Base-by-base conservation (phyloP, 2,329 filamentous ascomycete genomes). In the Alternaria sp. region DNA sequence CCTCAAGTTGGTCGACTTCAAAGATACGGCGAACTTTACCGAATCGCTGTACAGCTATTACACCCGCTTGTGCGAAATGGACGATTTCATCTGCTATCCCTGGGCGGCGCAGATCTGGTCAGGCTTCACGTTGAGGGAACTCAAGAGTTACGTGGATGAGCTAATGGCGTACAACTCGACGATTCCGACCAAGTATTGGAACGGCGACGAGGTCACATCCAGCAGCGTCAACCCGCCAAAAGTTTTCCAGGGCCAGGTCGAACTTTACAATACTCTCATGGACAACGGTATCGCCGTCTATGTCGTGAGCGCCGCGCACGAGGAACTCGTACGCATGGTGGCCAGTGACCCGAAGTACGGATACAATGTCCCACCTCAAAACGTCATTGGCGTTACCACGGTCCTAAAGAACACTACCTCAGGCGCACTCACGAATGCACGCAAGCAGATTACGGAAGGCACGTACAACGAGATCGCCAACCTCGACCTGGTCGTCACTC, bases 261-360 rank as follows among this genome's bases (percentile, higher is more conserved):
- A 73, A 40, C 61, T 73, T 3, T 72, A 72, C 56, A 72, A 72
- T 26, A 63, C 70, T 26, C 57, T 73, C 11, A 72, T 72, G 69
- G 60, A 67, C 36, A 63, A 74, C 21, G 71, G 71, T 10, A 74
- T 74, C 52, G 62, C 57, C 5, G 71, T 74, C 10, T 74, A 71
- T 26, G 69, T 74, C 9, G 69, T 74, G 40, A 70, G 67, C 42
- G 71, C 71, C 7, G 63, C 71, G 14, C 66, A 72, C 36, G 71
- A 74, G 49, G 71, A 74, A 48, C 67, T 74, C n/a, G 71, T 74
- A 8, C 68, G 71, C 11, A 70, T 74, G 65, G 68, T 74, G 8
- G 71, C 70, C 37, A 70, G 67, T 54, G 71, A 74, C 41, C 70
- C 70, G 2, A 72, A 72, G 34, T 74, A 74, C 37, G 71, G 71